phyloP scores from a whole-genome alignment of 495 filamentous ascomycete genomes.

The Glonium stellatum region DNA sequence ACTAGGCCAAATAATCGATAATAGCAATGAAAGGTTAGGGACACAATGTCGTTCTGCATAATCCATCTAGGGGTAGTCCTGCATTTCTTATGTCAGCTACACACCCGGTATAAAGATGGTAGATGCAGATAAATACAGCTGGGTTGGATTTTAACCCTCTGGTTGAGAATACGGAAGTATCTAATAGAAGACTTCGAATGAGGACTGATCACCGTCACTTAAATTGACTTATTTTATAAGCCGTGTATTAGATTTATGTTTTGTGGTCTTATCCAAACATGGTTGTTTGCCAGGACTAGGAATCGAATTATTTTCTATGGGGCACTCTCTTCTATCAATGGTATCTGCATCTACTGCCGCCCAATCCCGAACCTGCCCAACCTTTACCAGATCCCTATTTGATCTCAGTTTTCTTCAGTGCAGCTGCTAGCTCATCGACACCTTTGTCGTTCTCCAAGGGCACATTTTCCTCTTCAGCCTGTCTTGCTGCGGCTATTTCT shows the following conservation, averaged over 20 bases:
- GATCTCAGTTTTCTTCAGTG: slow-evolving; percentile 57
- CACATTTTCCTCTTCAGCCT: slow-evolving; percentile 67
- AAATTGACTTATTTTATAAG: no score
- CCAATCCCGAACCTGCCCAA: background rate
- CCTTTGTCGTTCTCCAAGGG: slow-evolving; percentile 65
- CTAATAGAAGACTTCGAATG: no score
- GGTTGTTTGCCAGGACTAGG: background rate
- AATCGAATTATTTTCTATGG: background rate
- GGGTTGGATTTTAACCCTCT: no score
- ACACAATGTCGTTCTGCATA: no score
- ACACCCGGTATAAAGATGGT: no score
- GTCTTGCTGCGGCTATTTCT: slow-evolving; percentile 61
- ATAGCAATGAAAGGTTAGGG: no score
- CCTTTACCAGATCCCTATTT: slow-evolving; percentile 10
- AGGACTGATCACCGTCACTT: no score
- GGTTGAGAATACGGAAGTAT: no score
- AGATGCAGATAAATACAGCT: no score
- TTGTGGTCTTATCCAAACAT: background rate
- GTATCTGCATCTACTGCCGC: background rate
- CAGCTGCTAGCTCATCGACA: slow-evolving; percentile 72
- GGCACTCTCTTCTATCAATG: background rate
- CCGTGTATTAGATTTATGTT: background rate
- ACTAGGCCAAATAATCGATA: no score
- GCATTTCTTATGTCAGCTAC: no score
- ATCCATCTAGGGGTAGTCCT: no score